phyloP scores from a whole-genome alignment of 805 yeast genomes.

The Candida fluviatilis region DNA sequence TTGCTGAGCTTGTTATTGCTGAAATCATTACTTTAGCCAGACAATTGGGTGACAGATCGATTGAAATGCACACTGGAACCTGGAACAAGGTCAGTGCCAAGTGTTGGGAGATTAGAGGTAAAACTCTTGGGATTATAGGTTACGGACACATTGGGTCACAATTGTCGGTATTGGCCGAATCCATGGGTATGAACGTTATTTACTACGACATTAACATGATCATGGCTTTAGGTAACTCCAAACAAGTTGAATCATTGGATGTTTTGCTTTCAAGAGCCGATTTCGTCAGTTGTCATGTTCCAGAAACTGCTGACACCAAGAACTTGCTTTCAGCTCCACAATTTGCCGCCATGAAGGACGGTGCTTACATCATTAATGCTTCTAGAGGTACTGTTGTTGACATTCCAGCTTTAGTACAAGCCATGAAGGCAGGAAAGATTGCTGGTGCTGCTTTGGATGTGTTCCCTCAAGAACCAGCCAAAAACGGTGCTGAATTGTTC shows the following conservation, averaged over 20 bases:
- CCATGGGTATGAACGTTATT: slow-evolving; percentile 94
- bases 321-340: slow-evolving; percentile 86
- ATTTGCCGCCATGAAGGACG: slow-evolving; percentile 94
- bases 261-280: slow-evolving; percentile 80
- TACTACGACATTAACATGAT: slow-evolving; percentile 90
- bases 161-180: slow-evolving; percentile 92
- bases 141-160: slow-evolving; percentile 99
- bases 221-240: slow-evolving; percentile 96
- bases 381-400: slow-evolving; percentile 98
- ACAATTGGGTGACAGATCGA: slow-evolving; percentile 94
- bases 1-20: slow-evolving; percentile 94
- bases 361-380: slow-evolving; percentile 90
- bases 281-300: slow-evolving; percentile 91
- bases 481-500: slow-evolving; percentile 85
- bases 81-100: slow-evolving; percentile 95
- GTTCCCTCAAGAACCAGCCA: slow-evolving; percentile 95
- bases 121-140: slow-evolving; percentile 94
- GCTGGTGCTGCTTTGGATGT: slow-evolving; percentile 98
- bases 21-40: slow-evolving; percentile 92
- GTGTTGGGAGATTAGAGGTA: slow-evolving; percentile 99
- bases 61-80: slow-evolving; percentile 91
- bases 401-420: slow-evolving; percentile 87
- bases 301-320: slow-evolving; percentile 89
- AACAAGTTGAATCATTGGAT: slow-evolving; percentile 80
- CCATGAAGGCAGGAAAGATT: slow-evolving; percentile 86